A percentile compares a stretch with the other conserved stretches of the same genome.
phyloP scores from a whole-genome alignment of 768 basidiomycete species.

The Podaxis rugospora region DNA sequence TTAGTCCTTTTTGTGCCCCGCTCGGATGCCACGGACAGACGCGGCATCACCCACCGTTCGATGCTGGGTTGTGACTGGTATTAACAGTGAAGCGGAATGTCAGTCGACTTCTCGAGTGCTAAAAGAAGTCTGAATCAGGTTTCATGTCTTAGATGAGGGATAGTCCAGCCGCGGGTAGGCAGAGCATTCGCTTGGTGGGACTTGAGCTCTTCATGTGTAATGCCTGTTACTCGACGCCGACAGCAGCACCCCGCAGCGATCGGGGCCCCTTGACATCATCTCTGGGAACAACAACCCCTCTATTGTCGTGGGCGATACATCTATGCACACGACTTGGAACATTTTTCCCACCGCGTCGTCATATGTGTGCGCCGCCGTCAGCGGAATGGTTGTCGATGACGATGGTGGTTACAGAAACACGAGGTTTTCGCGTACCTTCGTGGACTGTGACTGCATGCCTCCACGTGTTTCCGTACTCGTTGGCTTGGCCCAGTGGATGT shows the following conservation, averaged over 20 bases:
- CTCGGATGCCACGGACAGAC: background rate
- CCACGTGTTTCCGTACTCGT: constrained; percentile 1
- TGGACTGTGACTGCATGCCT: background rate
- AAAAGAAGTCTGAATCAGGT: background rate
- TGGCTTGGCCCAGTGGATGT: background rate
- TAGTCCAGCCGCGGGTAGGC: background rate
- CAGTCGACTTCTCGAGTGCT: background rate
- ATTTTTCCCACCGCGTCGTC: background rate
- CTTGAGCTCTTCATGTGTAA: background rate
- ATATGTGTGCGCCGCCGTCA: background rate
- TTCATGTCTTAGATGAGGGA: constrained; percentile 3
- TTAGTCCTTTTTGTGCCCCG: background rate
- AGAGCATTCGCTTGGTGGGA: background rate
- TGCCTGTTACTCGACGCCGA: background rate
- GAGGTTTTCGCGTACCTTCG: background rate
- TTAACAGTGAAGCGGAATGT: background rate
- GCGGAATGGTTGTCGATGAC: background rate
- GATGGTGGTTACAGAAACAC: constrained; percentile 7
- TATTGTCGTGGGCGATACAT: background rate
- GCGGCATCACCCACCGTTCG: background rate
- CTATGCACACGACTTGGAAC: background rate
- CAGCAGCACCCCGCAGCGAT: constrained; percentile 2
- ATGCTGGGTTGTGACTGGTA: background rate
- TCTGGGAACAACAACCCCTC: background rate
- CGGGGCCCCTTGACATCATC: background rate